A percentile compares a stretch with the other conserved stretches of the same genome.
Evolutionary conservation across 2,329 filamentous ascomycete genomes (phyloP).

Genomic region (Aquanectria penicillioides): DNA sequence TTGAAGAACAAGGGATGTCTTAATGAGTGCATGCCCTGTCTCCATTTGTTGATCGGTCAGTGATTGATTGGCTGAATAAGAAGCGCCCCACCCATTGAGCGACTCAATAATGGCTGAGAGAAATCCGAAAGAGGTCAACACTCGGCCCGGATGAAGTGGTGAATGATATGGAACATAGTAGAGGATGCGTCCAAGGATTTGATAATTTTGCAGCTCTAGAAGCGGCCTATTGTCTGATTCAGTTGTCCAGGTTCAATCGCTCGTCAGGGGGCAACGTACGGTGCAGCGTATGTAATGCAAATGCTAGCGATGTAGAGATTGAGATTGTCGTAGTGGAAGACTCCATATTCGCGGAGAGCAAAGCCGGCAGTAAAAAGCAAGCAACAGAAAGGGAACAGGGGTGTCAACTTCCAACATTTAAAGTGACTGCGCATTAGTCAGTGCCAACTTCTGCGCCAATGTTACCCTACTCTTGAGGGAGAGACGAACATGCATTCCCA

Average conservation of each 20-base stretch:
- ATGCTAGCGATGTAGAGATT: conserved; percentile 47
- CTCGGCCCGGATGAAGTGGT: conserved; percentile 58
- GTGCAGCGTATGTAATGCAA: conserved; percentile 48
- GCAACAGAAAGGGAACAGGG: conserved; percentile 64
- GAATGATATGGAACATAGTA: conserved; percentile 67
- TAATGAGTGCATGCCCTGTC: conserved; percentile 57
- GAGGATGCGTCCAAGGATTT: conserved; percentile 67
- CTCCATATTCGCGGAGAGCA: conserved; percentile 50
- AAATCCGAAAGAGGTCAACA: conserved; percentile 57
- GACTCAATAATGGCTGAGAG: conserved; percentile 59
- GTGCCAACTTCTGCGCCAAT: neutral
- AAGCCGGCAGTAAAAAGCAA: conserved; percentile 67
- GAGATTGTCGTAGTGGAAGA: conserved; percentile 46
- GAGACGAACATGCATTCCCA: conserved; percentile 59
- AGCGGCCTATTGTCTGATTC: conserved; percentile 55
- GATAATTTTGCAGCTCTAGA: conserved; percentile 69
- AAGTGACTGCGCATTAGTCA: conserved; percentile 54
- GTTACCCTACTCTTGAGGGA: neutral
- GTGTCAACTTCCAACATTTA: conserved; percentile 65
- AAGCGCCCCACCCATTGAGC: conserved; percentile 58
- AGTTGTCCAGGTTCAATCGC: neutral
- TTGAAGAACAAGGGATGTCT: conserved; percentile 64
- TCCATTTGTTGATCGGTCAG: conserved; percentile 50
- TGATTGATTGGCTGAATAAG: conserved; percentile 57
- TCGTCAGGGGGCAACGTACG: conserved; percentile 35